Evolutionary conservation across 495 filamentous ascomycete species (phyloP).

Genomic region (Xylaria palmicola): DNA sequence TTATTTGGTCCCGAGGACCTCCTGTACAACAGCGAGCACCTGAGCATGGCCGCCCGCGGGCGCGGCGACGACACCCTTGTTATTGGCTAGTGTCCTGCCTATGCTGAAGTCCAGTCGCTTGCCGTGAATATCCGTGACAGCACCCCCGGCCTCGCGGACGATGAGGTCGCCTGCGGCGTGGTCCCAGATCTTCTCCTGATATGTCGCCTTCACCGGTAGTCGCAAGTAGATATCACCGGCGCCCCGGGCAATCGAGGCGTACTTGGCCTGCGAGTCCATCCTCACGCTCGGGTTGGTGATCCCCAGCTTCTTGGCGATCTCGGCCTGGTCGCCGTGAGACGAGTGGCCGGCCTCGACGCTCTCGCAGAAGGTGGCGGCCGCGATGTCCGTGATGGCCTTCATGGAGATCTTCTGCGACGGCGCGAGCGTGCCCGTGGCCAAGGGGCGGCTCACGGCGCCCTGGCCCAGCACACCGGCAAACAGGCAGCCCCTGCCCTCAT

Average conservation of each 20-base stretch:
- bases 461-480: slow-evolving; percentile 75
- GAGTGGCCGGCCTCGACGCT: slow-evolving; percentile 91
- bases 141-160: slow-evolving; percentile 88
- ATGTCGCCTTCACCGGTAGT: slow-evolving; percentile 76
- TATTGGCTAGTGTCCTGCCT: slow-evolving; percentile 80
- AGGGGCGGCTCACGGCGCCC: slow-evolving; percentile 74
- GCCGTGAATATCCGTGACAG: slow-evolving; percentile 84
- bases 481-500: slow-evolving; percentile 73
- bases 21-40: slow-evolving; percentile 80
- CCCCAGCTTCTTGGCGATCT: slow-evolving; percentile 78
- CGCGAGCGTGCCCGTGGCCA: slow-evolving; percentile 58
- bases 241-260: slow-evolving; percentile 91
- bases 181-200: slow-evolving; percentile 99
- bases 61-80: slow-evolving; percentile 92
- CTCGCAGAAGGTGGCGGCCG: slow-evolving; percentile 87
- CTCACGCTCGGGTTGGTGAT: slow-evolving; percentile 83
- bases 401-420: slow-evolving; percentile 68
- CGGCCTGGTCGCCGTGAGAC: slow-evolving; percentile 78
- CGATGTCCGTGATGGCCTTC: slow-evolving; percentile 70
- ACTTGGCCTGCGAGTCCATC: slow-evolving; percentile 98
- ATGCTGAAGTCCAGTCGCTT: slow-evolving; percentile 78
- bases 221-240: slow-evolving; percentile 93
- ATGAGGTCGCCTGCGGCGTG: slow-evolving; percentile 96
- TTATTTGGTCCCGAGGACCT: slow-evolving; percentile 58
- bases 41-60: slow-evolving; percentile 68